Evolutionary conservation across 78 protist genomes (phyloP).

Genomic region (Dictyostelium citrinum): DNA sequence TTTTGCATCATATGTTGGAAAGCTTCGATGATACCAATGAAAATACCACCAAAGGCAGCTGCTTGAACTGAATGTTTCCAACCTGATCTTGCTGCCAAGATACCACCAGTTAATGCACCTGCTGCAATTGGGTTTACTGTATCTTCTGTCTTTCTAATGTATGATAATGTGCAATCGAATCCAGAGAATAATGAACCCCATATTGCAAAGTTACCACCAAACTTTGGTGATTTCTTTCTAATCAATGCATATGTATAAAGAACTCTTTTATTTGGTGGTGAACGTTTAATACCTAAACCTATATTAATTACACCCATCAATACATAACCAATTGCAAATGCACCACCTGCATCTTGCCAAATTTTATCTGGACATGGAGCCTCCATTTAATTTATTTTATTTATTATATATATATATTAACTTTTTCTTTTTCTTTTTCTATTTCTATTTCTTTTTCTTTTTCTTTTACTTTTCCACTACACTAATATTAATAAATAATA

Average conservation of each 20-base stretch:
- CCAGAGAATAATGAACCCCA: constrained; percentile 44
- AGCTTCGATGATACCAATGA: constrained; percentile 70
- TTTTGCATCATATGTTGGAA: constrained; percentile 34
- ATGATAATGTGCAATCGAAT: constrained; percentile 44
- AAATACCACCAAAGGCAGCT: constrained; percentile 67
- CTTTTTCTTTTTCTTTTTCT: background rate
- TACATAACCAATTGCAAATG: constrained; percentile 40
- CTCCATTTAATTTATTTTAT: constrained; percentile 40
- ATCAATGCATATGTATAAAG: constrained; percentile 5
- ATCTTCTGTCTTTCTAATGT: constrained; percentile 55
- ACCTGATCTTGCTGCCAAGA: constrained; percentile 50
- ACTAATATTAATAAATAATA: background rate
- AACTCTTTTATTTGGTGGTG: background rate
- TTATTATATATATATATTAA: background rate
- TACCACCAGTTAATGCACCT: constrained; percentile 70
- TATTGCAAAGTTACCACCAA: constrained; percentile 59
- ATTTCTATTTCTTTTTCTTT: background rate
- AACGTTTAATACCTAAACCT: constrained; percentile 21
- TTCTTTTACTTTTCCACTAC: background rate
- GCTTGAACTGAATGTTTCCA: constrained; percentile 10
- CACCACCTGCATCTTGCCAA: constrained; percentile 60
- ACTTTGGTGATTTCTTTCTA: constrained; percentile 32
- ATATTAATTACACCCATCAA: background rate
- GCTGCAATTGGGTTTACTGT: constrained; percentile 54
- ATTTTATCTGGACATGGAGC: constrained; percentile 58